Evolutionary conservation across 176 grass and related monocot species (phyloP).

Genomic region (Carex scoparia): DNA sequence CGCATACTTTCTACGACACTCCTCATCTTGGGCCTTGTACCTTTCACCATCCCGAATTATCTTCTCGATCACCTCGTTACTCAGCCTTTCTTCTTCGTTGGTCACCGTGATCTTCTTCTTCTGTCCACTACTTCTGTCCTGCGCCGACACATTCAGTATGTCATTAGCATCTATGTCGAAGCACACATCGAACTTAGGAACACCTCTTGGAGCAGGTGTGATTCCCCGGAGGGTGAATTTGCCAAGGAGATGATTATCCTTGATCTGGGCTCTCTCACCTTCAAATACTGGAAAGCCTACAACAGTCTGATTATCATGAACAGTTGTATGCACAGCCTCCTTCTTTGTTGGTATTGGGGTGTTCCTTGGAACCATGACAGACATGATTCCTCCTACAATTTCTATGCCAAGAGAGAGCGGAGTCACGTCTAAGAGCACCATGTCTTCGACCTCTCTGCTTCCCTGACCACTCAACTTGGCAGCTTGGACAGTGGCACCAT

Average conservation of each 20-base stretch:
- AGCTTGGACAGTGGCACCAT: conserved; percentile 1
- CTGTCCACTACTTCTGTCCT: background rate
- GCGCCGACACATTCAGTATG: conserved; percentile 19
- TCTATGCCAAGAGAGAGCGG: conserved; percentile 12
- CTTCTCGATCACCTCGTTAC: conserved; percentile 1
- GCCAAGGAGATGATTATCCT: conserved; percentile 16
- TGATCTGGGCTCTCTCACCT: conserved; percentile 14
- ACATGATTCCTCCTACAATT: conserved; percentile 10
- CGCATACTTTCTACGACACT: too few species aligned
- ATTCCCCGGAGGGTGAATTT: background rate
- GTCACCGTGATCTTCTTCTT: background rate
- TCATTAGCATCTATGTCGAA: conserved; percentile 20
- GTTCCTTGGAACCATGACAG: conserved; percentile 11
- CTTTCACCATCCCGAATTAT: background rate
- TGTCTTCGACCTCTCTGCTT: background rate
- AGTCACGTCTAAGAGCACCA: conserved; percentile 22
- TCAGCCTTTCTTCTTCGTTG: background rate
- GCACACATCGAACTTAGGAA: background rate
- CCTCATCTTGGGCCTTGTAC: too few species aligned
- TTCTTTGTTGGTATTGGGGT: background rate
- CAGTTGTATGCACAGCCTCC: background rate
- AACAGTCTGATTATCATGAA: background rate
- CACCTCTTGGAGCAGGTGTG: background rate
- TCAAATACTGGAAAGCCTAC: background rate
- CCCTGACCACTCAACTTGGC: background rate